phyloP scores from a whole-genome alignment of 2,329 filamentous ascomycete species.

The Didymella sp. region DNA sequence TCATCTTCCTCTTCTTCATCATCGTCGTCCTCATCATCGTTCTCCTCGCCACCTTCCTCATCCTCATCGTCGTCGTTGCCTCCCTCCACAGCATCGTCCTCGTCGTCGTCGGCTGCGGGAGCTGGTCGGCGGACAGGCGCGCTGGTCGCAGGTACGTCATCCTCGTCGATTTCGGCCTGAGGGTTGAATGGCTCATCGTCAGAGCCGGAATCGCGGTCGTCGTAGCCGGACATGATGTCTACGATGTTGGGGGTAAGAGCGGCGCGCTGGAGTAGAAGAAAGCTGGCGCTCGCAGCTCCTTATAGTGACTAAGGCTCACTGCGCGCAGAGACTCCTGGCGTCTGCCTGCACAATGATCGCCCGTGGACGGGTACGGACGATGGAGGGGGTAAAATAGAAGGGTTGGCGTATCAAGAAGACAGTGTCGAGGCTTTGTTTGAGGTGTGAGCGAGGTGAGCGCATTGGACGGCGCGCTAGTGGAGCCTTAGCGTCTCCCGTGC shows the following conservation, averaged over 20 bases:
- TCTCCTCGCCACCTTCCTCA: conserved; percentile 53
- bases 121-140: conserved; percentile 37
- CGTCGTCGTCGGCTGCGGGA: conserved; percentile 43
- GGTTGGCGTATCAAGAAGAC: conserved; percentile 1
- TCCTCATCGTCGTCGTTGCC: conserved; percentile 38
- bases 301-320: neutral
- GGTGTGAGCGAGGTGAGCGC: conserved; percentile 23
- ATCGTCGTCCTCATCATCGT: conserved; percentile 65
- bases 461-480: conserved; percentile 32
- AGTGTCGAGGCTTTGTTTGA: conserved; percentile 27
- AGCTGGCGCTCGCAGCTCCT: conserved; percentile 16
- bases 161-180: conserved; percentile 73
- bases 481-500: conserved; percentile 17
- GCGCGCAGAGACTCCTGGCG: conserved; percentile 3
- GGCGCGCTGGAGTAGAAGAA: conserved; percentile 16
- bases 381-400: neutral
- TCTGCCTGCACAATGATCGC: conserved; percentile 1
- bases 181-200: conserved; percentile 93
- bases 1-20: conserved; percentile 69
- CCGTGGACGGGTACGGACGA: neutral
- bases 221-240: conserved; percentile 41
- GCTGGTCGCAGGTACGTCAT: conserved; percentile 43
- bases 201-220: conserved; percentile 37
- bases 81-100: conserved; percentile 39
- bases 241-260: conserved; percentile 8